Percentiles rank a stretch among this genome's conserved stretches.
Evolutionary conservation across 1,139 yeast genomes (phyloP).

Genomic region (Nakaseomyces sp.): DNA sequence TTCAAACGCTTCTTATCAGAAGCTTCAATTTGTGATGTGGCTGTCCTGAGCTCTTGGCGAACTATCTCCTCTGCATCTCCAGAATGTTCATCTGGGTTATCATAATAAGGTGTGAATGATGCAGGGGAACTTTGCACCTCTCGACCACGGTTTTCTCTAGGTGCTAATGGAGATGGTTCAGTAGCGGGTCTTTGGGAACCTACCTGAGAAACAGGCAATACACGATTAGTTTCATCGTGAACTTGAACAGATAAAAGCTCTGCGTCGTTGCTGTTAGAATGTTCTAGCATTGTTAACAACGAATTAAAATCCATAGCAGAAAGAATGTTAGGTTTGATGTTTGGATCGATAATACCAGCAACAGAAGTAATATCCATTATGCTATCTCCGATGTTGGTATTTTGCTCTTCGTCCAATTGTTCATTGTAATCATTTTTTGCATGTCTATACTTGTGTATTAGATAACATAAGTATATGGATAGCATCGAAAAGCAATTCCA

Average conservation of each 20-base stretch:
- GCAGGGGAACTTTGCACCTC: slow-evolving; percentile 20
- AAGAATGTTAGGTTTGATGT: slow-evolving; percentile 26
- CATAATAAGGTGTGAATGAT: slow-evolving; percentile 21
- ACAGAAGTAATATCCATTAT: slow-evolving; percentile 6
- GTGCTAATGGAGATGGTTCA: slow-evolving; percentile 13
- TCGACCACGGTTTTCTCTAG: not conserved
- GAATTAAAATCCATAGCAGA: slow-evolving; percentile 28
- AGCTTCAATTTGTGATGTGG: not conserved
- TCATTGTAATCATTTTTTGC: not conserved
- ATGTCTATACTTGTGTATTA: slow-evolving; percentile 16
- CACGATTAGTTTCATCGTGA: not conserved
- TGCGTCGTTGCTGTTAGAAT: slow-evolving; percentile 9
- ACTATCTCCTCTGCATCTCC: slow-evolving; percentile 7
- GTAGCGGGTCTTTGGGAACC: slow-evolving; percentile 5
- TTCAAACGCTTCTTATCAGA: slow-evolving; percentile 7
- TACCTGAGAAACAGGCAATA: not conserved
- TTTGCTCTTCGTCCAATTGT: not conserved
- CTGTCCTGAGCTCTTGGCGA: slow-evolving; percentile 6
- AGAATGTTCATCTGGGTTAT: slow-evolving; percentile 15
- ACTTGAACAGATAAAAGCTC: not conserved
- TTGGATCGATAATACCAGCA: slow-evolving; percentile 10
- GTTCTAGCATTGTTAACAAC: slow-evolving; percentile 22
- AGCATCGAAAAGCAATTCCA: slow-evolving; percentile 26
- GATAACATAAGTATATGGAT: slow-evolving; percentile 19
- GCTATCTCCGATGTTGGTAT: slow-evolving; percentile 4